These are phyloP conservation scores for Lepidium sativum DNA, from an alignment of 345 rosid species.

Conservation along the genomic window DNA sequence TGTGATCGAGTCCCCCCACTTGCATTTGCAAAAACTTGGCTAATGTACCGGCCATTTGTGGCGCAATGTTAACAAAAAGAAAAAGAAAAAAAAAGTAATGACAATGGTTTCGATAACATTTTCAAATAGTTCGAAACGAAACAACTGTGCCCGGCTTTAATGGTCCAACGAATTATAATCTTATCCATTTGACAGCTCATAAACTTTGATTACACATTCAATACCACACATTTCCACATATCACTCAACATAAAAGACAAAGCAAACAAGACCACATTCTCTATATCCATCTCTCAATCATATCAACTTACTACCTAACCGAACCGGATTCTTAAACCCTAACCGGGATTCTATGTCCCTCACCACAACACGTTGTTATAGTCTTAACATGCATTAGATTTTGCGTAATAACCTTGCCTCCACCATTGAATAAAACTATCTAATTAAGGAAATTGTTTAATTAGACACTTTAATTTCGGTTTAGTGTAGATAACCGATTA, in stretches of 20 bases:
- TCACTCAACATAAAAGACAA: conserved; percentile 13
- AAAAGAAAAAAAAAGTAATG: no score
- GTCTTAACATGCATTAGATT: neutral
- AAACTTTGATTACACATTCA: neutral
- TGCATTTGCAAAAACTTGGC: no score
- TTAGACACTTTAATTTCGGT: neutral
- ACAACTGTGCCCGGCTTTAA: no score
- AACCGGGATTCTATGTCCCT: neutral
- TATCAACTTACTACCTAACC: conserved; percentile 6
- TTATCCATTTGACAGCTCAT: conserved; percentile 22
- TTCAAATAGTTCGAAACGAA: no score
- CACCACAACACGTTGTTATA: neutral
- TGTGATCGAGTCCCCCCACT: no score
- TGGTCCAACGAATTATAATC: conserved; percentile 1
- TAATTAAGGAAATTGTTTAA: neutral
- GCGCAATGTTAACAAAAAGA: no score
- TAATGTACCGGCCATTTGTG: no score
- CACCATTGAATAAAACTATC: neutral
- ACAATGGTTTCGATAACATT: no score
- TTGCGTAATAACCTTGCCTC: neutral
- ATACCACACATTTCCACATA: conserved; percentile 16
- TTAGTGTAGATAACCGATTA: neutral
- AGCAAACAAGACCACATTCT: conserved; percentile 21
- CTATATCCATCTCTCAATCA: conserved; percentile 7
- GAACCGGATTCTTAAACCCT: neutral